Evolutionary conservation across 176 grass and related monocot species (phyloP), one percentile per base, ranked within the genome.

Genomic region (Raddia distichophylla): DNA sequence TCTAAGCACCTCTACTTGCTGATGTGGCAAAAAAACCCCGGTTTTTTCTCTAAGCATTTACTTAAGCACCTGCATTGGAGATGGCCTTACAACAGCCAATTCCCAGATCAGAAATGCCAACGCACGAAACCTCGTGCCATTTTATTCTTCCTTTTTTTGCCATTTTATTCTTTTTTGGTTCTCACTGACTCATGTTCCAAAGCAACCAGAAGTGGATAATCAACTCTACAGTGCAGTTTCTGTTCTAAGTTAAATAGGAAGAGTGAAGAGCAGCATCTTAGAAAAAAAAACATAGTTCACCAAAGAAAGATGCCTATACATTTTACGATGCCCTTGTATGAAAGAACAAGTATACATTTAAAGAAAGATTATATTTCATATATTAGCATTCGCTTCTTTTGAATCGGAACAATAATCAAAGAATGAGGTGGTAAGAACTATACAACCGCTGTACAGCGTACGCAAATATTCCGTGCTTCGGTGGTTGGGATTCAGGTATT

Each of bases 401-500:
- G 80, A 45, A 72, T 74, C 17, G 17, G 6, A 68, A 17, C 1
- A 22, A 15, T 20, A 42, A 48, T 5, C 6, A 27, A 68, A 86
- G 16, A 60, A 83, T 63, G 13, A 43, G 48, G 8, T 8, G 44
- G 51, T 71, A 77, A 70, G 58, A 86, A 76, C 52, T 9, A 18
- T 52, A 42, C 42, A 13, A 0, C 27, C 2, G 18, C 43, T 19
- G 62, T 40, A 27, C 37, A 15, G 10, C 6, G 10, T 50, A 65
- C 6, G 10, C 49, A 65, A 73, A 40, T 79, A 82, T 22, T 69
- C 15, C 7, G 16, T 34, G n/a, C 55, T 63, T 75, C 71, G 78
- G 16, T 71, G 55, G 5, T 60, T 9, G 45, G 35, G 35, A 69
- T 43, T 15, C n/a, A 49, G 55, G 4, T 42, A 11, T 7, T 6